Conservation (phyloP, 2,329 filamentous ascomycete species). For the Cordyceps cicadae region DNA sequence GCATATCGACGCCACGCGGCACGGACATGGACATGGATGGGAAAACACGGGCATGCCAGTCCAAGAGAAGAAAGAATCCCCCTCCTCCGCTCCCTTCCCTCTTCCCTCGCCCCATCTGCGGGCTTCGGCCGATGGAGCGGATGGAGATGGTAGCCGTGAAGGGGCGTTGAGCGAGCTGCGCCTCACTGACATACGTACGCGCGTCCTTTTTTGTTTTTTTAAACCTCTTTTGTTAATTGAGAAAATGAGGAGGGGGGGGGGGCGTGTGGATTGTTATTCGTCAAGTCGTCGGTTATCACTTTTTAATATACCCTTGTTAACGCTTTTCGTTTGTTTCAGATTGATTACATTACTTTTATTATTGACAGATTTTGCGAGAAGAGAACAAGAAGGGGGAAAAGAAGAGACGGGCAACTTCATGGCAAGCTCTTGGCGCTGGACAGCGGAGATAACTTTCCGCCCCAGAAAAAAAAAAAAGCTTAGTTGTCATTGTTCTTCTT, state of each 20-base stretch:
- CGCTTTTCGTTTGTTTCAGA: no score
- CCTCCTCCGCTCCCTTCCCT: no score
- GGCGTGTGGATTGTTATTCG: not conserved
- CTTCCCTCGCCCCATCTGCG: not conserved
- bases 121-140: not conserved
- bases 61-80: not conserved
- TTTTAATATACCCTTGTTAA: no score
- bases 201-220: not conserved
- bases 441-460: no score
- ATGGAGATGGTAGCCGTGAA: not conserved
- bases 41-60: not conserved
- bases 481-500: no score
- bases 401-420: no score
- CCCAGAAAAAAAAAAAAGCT: no score
- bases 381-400: no score
- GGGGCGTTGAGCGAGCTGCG: not conserved
- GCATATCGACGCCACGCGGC: not conserved
- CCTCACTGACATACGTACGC: not conserved
- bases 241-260: no score
- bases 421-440: no score
- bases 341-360: no score
- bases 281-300: not conserved
- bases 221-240: not conserved
- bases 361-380: no score
- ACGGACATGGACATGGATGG: not conserved